Base-by-base conservation (phyloP, 495 filamentous ascomycete species). In the Daldinia concentrica region DNA sequence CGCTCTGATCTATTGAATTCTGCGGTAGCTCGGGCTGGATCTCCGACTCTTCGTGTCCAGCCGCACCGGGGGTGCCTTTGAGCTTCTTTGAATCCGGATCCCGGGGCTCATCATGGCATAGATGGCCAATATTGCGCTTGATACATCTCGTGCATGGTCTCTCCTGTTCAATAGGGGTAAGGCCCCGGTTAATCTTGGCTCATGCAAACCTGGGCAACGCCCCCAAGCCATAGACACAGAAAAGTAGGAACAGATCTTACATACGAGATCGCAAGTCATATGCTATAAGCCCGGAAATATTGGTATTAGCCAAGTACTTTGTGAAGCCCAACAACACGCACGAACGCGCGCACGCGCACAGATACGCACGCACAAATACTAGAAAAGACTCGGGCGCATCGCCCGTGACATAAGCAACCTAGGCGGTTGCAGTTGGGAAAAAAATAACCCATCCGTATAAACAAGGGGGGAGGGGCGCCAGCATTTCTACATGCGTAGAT, bases 211-310 rank as follows among this genome's bases (percentile, higher is more conserved):
- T 57, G 69, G 69, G 66, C 39, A 58, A 58, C 58, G 51, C 51
- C 65, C 74, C 74, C 73, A 76, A 82, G 82, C 80, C 77, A 83
- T 79, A 74, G 72, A 77, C 76, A 78, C 74, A 80, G 77, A 61
- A 74, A 41, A 70, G 62, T 79, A 80, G 74, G 76, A 79, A 79
- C 73, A 79, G 79, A 80, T 78, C 81, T 76, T 81, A 89, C 93
- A 88, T 95, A 97, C 94, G 85, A 94, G 92, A 88, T 99, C 96
- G 88, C 95, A 99, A 80, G 96, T 98, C 95, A 99, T 99, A 90
- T 99, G 95, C 92, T 97, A 83, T 83, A 82, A 79, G 77, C 80
- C 73, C 79, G 81, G 72, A 58, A 65, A 26, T 39, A 62, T 62
- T 55, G 66, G 66, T 66, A 69, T 69, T 73, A 66, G 66, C 71